Conservation (phyloP, 2,329 filamentous ascomycete species). For the Pestalotiopsis sp. region DNA sequence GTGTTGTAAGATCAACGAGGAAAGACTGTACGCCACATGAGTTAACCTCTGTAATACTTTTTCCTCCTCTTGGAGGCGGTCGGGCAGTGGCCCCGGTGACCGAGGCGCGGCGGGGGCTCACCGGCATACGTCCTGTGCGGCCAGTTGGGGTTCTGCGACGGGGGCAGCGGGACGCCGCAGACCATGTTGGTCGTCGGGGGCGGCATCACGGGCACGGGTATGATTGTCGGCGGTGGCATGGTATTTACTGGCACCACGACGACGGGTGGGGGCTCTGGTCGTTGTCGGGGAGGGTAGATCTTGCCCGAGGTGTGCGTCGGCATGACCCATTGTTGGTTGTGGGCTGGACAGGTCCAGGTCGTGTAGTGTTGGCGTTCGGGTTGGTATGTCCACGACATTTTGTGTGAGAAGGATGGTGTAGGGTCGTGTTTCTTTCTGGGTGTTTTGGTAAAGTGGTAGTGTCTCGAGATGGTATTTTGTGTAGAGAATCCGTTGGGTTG, state of each 20-base stretch:
- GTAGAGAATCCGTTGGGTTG: neutral
- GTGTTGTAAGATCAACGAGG: neutral
- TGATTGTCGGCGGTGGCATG: too few species aligned
- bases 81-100: neutral
- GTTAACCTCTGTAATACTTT: slow-evolving; percentile 5
- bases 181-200: neutral
- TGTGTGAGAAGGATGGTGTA: too few species aligned
- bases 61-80: neutral
- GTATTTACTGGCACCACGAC: neutral
- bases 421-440: too few species aligned
- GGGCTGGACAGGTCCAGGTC: slow-evolving; percentile 1
- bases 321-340: slow-evolving; percentile 3
- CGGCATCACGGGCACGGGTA: neutral
- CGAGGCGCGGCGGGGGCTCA: neutral
- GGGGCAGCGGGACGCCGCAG: neutral
- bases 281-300: neutral
- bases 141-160: neutral
- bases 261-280: neutral
- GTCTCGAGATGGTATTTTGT: neutral
- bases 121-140: neutral
- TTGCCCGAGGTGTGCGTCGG: neutral
- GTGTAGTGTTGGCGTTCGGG: slow-evolving; percentile 2
- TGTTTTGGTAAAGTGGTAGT: neutral
- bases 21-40: neutral
- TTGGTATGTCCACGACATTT: slow-evolving; percentile 2